phyloP scores from a whole-genome alignment of 352 stramenopile genomes.

The Phytophthora palmivora region DNA sequence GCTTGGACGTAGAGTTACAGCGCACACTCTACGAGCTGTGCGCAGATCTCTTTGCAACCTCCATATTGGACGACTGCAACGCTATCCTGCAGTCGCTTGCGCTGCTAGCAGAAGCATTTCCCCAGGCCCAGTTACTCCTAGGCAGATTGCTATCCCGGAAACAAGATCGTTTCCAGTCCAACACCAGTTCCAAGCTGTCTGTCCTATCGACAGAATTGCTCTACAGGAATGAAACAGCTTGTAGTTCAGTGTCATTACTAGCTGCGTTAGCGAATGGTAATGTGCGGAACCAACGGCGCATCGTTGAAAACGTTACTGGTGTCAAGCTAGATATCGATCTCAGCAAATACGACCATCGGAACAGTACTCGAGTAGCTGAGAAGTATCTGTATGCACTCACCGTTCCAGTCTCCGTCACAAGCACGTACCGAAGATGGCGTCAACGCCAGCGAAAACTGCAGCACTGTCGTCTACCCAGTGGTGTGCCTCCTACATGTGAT shows the following conservation, averaged over 20 bases:
- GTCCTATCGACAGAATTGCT: constrained; percentile 37
- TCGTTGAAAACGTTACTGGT: constrained; percentile 43
- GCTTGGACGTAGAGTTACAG: constrained; percentile 38
- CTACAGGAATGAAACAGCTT: constrained; percentile 43
- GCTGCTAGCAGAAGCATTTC: constrained; percentile 37
- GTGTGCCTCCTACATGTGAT: constrained; percentile 41
- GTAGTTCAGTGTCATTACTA: constrained; percentile 34
- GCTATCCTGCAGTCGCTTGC: constrained; percentile 43
- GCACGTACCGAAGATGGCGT: constrained; percentile 51
- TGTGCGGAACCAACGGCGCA: constrained; percentile 48
- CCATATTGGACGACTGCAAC: constrained; percentile 26
- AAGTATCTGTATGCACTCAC: constrained; percentile 43
- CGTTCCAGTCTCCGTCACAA: constrained; percentile 38
- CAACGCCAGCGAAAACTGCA: constrained; percentile 44
- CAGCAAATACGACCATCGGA: background rate
- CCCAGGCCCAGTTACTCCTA: constrained; percentile 35
- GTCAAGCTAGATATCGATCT: constrained; percentile 27
- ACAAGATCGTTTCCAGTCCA: constrained; percentile 1
- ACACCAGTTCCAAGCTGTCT: constrained; percentile 20
- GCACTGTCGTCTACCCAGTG: constrained; percentile 44
- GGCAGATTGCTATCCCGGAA: constrained; percentile 29
- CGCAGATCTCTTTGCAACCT: constrained; percentile 33
- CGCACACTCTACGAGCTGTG: constrained; percentile 45
- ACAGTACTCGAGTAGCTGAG: background rate
- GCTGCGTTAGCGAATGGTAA: constrained; percentile 43